Base-by-base conservation (phyloP, 345 rosid genomes). In the Pelargonium nanum region DNA sequence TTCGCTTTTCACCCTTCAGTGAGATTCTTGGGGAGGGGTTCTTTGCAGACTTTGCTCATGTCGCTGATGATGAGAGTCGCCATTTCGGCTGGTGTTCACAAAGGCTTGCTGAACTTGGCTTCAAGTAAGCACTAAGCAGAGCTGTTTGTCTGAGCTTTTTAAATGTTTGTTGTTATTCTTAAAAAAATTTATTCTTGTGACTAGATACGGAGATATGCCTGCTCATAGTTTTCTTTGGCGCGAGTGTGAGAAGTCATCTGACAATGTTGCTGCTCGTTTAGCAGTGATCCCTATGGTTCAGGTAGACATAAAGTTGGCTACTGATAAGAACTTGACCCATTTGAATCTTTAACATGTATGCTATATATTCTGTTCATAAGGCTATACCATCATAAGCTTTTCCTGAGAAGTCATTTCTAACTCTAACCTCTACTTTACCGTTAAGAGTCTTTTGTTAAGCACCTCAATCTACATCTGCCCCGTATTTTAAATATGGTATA, bases 51-150 rank as follows among this genome's bases (percentile, higher is more conserved):
- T 92, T 92, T 70, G 95, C 93, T 53, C 96, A 66, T 71, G 98
- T 92, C 56, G 98, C 98, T 55, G 96, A 89, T 68, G 98, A 92
- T 61, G 96, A 92, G 80, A 92, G 98, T 63, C 91, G 93, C 16
- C 98, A 92, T 74, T 92, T 89, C 64, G 71, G 82, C 64, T 92
- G 96, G 96, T 92, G 96, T 72, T 89, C 93, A 0, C 95, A 87
- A 70, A 73, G 98, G 74, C 93, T 92, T 22, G 66, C 81, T 28
- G 91, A 89, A 81, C 90, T 92, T 67, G 98, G 96, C 57, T 87
- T 86, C 85, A 85, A 70, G 98, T 89, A 58, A 60, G 85, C 30
- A 17, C 52, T 52, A 57, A 20, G 51, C 61, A 61, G 50, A 65
- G 55, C 24, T 32, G 4, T 45, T 34, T 4, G 5, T 48, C 22